Base-by-base conservation (phyloP, 495 filamentous ascomycete genomes). In the Hyaloscypha hepaticicola region DNA sequence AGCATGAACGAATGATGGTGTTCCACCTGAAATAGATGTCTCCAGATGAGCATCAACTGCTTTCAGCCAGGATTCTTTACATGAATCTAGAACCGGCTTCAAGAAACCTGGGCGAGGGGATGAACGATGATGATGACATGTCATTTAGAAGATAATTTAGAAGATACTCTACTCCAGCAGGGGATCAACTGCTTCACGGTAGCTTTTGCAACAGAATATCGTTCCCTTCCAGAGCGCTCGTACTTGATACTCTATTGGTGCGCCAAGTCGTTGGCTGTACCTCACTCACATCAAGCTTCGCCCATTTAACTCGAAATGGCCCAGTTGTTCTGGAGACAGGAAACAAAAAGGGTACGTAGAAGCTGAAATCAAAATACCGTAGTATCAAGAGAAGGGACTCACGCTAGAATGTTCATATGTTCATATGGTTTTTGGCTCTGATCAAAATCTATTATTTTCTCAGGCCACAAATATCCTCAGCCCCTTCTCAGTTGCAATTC, bases 361-460 rank as follows among this genome's bases (percentile, higher is more conserved):
- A n/a, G n/a, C n/a, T n/a, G n/a, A n/a, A n/a, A 33, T 33, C 2
- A 7, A 33, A 6, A 12, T 12, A 33, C 31, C 6, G 12, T 33
- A 12, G 11, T 45, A 1, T 45, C 38, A 3, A 16, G 14, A 16
- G 0, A 16, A 33, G 38, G 38, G 38, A 16, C 0, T n/a, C 55
- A 21, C 28, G 12, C 14, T 57, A 3, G 55, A 31, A 24, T 31
- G n/a, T 45, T 53, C 27, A 33, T 52, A 61, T 61, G 29, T 61
- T 61, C 16, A 53, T 61, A 9, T 25, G 7, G 33, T 26, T 66
- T 66, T 66, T 64, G 51, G 31, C 49, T 26, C 51, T 50, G 50
- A 34, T 58, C 55, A 34, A 50, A 58, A 59, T 66, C 64, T 66
- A 66, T 66, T 58, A 61, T 50, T 66, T 66, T 66, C 29, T 25